Base-by-base conservation (phyloP, 805 yeast species). In the Zygoascus biomembranicola region DNA sequence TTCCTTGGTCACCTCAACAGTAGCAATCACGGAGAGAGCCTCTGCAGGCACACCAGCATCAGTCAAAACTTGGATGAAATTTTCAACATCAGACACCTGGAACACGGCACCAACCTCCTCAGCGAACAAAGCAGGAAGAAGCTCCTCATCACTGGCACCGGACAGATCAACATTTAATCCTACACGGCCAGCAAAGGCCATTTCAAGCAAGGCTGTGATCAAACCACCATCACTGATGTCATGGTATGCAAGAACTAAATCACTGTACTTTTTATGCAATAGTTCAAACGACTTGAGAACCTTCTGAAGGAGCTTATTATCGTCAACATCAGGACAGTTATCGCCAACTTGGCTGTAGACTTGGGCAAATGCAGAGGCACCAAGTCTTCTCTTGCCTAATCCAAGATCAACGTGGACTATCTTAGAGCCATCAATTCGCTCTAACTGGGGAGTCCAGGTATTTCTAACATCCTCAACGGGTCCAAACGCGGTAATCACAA, bases 211-310 rank as follows among this genome's bases (percentile, higher is more conserved):
- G 9, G 98, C 84, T 45, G 86, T 83, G 55, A 90, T 73, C 65
- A 92, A 75, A 66, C 99, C 99, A 78, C 99, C 99, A 69, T 94
- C 99, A 20, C 96, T 87, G 64, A 92, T 78, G 70, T 94, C 99
- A 67, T 94, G 99, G 73, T 94, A 94, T 3, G 97, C 87, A 66
- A 84, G 76, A 13, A 94, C 90, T 44, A 78, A 56, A 43, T 64
- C 66, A 50, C 79, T 76, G 44, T 78, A 73, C 37, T 67, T 59
- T 62, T 79, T 76, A 67, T 94, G 99, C 64, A 94, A 76, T n/a
- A 73, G 77, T 55, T 84, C 75, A 56, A 88, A 72, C 13, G 95
- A 75, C 48, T 77, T 73, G 65, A 94, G 76, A 73, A 90, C 86
- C 19, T 79, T 73, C 73, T 84, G 87, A 63, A 94, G 76, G 2